These are phyloP conservation scores for Juglanconis sp. DNA, from an alignment of 2,329 filamentous ascomycete species.

Conservation along the genomic window DNA sequence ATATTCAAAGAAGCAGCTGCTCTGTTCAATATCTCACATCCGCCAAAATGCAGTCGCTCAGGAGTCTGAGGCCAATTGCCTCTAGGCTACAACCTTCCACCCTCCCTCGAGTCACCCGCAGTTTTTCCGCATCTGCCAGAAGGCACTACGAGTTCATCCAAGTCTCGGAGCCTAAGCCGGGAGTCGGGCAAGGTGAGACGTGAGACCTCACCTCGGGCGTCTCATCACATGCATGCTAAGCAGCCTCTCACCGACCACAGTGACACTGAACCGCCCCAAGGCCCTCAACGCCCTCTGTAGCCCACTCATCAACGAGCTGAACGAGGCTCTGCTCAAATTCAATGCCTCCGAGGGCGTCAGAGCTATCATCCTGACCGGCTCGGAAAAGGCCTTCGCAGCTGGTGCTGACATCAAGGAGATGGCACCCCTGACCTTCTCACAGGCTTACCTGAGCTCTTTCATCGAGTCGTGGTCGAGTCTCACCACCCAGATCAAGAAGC, in stretches of 20 bases:
- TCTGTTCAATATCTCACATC: neutral
- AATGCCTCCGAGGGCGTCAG: constrained; percentile 67
- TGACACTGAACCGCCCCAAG: constrained; percentile 91
- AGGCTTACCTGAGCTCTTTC: constrained; percentile 85
- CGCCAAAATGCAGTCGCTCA: constrained; percentile 48
- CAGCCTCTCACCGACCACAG: constrained; percentile 41
- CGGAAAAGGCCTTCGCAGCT: constrained; percentile 85
- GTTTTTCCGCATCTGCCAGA: constrained; percentile 45
- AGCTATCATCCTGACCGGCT: constrained; percentile 84
- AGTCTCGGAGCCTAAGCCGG: constrained; percentile 78
- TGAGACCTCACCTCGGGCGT: constrained; percentile 38
- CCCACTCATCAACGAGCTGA: constrained; percentile 86
- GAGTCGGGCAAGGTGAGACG: constrained; percentile 81
- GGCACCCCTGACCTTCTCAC: constrained; percentile 83
- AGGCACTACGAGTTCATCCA: constrained; percentile 75
- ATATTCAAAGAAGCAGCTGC: neutral
- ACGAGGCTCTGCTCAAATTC: constrained; percentile 69
- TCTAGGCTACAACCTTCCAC: constrained; percentile 57
- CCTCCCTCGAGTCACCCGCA: constrained; percentile 53
- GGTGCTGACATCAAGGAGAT: constrained; percentile 99
- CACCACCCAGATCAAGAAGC: constrained; percentile 82
- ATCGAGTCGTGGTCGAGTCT: constrained; percentile 93
- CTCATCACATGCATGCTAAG: neutral
- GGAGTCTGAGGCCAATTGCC: constrained; percentile 58
- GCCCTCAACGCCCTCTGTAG: constrained; percentile 92